A percentile compares a stretch with the other conserved stretches of the same genome.
Evolutionary conservation across 805 yeast genomes (phyloP).

Genomic region (Saitoella complicata): DNA sequence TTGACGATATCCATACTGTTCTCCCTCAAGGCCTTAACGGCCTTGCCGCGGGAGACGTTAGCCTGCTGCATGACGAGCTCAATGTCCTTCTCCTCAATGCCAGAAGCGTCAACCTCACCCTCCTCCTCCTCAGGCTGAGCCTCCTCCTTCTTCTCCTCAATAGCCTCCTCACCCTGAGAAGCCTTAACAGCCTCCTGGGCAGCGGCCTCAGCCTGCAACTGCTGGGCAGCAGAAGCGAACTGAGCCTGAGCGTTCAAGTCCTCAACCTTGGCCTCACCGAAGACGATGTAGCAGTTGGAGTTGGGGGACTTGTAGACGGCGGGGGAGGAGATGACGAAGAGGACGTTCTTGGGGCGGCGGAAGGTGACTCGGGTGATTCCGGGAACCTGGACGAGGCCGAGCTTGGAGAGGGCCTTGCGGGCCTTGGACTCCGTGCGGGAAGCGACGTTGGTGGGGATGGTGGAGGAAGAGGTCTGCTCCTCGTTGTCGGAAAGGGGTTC

Average conservation of each 20-base stretch:
- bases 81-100: slow-evolving; percentile 67
- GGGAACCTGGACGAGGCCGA: slow-evolving; percentile 76
- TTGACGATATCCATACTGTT: slow-evolving; percentile 53
- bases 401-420: slow-evolving; percentile 71
- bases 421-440: slow-evolving; percentile 93
- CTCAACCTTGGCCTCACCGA: slow-evolving; percentile 95
- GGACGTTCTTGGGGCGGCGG: slow-evolving; percentile 70
- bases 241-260: slow-evolving; percentile 76
- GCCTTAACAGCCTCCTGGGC: slow-evolving; percentile 24
- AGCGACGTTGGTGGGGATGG: slow-evolving; percentile 45
- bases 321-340: slow-evolving; percentile 82
- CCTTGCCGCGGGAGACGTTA: slow-evolving; percentile 74
- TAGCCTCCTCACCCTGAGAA: slow-evolving; percentile 17
- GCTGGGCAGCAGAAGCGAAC: slow-evolving; percentile 55
- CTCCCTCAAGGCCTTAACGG: slow-evolving; percentile 74
- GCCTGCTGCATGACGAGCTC: slow-evolving; percentile 84
- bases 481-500: background rate
- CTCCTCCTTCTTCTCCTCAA: slow-evolving; percentile 21
- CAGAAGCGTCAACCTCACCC: slow-evolving; percentile 70
- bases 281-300: slow-evolving; percentile 84
- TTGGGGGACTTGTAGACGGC: slow-evolving; percentile 87
- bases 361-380: slow-evolving; percentile 92
- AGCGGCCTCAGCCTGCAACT: slow-evolving; percentile 31
- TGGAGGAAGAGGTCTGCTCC: too few species aligned
- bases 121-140: slow-evolving; percentile 35